Conservation (phyloP, 2,329 filamentous ascomycete species). For the Aspergillus neoniger region DNA sequence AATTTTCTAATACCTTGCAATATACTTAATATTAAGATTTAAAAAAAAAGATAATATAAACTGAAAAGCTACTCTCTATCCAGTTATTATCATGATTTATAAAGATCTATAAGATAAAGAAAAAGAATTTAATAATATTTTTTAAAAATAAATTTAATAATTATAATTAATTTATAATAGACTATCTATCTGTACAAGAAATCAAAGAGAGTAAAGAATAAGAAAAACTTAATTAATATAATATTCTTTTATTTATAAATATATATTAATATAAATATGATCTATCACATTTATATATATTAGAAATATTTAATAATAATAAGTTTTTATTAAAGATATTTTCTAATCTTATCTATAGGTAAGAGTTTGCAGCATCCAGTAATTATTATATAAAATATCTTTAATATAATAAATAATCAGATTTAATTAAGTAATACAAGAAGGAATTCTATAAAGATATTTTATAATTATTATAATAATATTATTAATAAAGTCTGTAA, state of each 20-base stretch:
- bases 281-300: background rate
- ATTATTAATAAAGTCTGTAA: no score
- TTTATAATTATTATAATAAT: no score
- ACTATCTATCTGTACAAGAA: background rate
- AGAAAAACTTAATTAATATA: background rate
- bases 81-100: background rate
- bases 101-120: background rate
- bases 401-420: no score
- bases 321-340: background rate
- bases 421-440: no score
- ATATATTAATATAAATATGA: background rate
- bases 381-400: no score
- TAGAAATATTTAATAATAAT: background rate
- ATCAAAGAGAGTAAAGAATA: background rate
- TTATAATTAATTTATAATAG: background rate
- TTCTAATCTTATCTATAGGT: background rate
- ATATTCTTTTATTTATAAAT: background rate
- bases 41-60: no score
- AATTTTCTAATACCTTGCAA: no score
- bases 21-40: no score
- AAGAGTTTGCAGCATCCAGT: no score
- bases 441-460: no score
- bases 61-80: no score
- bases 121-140: background rate
- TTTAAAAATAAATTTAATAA: background rate